Base-by-base conservation (phyloP, 768 basidiomycete genomes). In the Macrocybe gigantea region DNA sequence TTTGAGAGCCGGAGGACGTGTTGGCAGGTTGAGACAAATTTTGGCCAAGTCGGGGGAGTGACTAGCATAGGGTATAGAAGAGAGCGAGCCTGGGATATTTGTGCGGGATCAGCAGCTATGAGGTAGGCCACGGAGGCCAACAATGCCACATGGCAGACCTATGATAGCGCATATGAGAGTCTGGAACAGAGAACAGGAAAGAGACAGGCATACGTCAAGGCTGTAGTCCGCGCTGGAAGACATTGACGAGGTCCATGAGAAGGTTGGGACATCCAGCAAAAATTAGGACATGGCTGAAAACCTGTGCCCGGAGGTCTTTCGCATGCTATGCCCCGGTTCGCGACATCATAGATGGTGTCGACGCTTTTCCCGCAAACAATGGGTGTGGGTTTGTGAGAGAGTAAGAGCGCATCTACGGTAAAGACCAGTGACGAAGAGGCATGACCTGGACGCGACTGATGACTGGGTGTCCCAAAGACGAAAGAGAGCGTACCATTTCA, bases 101-200 rank as follows among this genome's bases (percentile, higher is more conserved):
- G 83, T 7, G 67, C 65, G 0, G 74, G 45, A 50, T 88, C 86
- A n/a, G 77, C 79, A 7, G 80, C 72, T 3, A 75, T 73, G 33
- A 91, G 72, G 60, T 86, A 91, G 0, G 82, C 77, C 0, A 82
- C 81, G 0, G 82, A 78, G 0, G 87, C 85, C 3, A 79, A 70
- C 10, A 91, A 75, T 1, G 88, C 80, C 1, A 88, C 82, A 33
- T 81, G 80, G 6, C 87, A 80, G 47, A 89, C 85, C 83, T 88
- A 56, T 0, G 13, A 34, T 52, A 38, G 30, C 41, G 14, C 22
- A 22, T 14, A 13, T 14, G 22, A 22, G n/a, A 35, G 47, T 32
- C 34, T 30, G 29, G 9, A 45, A 30, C 13, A 30, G 14, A 41
- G 12, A 22, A 38, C 34, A 39, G 12, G 34, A 34, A 52, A 42